Evolutionary conservation across 2,329 filamentous ascomycete species (phyloP), one percentile per base, ranked within the genome.

Genomic region (Sporothrix sp.): DNA sequence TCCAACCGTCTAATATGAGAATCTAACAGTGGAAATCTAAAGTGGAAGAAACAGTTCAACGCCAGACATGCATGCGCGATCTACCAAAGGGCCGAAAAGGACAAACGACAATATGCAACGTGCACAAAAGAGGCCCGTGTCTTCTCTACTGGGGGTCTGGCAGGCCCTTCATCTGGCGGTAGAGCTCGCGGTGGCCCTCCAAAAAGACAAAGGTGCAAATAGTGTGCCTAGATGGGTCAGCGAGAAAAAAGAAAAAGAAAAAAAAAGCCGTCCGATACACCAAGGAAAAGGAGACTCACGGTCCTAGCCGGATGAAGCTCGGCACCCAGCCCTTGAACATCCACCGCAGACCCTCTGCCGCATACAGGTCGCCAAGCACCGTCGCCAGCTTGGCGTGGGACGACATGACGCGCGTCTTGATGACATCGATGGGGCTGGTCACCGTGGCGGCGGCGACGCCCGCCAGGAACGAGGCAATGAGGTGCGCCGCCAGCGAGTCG

Each of bases 251-350:
- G 13, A 18, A 13, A 18, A 8, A n/a, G 28, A 38, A 30, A 28
- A 27, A 5, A 35, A 23, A 23, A 35, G 38, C 7, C 35, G 39
- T 38, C n/a, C 35, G 30, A 44, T 27, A 38, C 13, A 42, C 11
- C 18, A 18, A n/a, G 32, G 27, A 27, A 4, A 13, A 36, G 11
- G n/a, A 33, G 23, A 74, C 76, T 68, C 66, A 80, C 73, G 80
- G 80, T 61, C 80, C 80, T 45, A 84, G 67, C 53, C 81, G 68
- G 56, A 83, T 69, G 62, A 84, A 84, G 58, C 78, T 81, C n/a
- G 88, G 88, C 42, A 90, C 81, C 87, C 87, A 94, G 54, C 88
- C 88, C 66, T 87, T 86, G 68, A 94, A 94, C 76, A 91, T 83
- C 88, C 88, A 95, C 39, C 75, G 68, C 45, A 86, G 65, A 2